Base-by-base conservation (phyloP, 345 rosid genomes). In the Orychophragmus violaceus region DNA sequence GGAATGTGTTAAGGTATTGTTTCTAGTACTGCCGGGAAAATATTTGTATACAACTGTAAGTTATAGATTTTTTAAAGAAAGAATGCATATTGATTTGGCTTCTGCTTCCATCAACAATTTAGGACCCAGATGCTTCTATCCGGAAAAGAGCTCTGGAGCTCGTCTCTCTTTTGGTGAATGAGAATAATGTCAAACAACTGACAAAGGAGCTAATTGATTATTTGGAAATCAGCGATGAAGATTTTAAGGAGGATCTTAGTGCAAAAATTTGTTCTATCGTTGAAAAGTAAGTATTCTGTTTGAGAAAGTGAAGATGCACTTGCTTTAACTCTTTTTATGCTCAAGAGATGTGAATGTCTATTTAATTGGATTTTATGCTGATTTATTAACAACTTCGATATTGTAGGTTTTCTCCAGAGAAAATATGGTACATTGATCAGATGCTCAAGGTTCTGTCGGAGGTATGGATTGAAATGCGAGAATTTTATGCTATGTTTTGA, bases 101-200 rank as follows among this genome's bases (percentile, higher is more conserved):
- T 79, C 66, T 78, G 55, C 55, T 69, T 56, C 51, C 80, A 59
- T 66, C 62, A 52, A 59, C 23, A 23, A 72, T 79, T 44, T 88
- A 95, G 99, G 99, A 95, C 73, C 82, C 86, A 66, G 99, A 95
- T 87, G 99, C 95, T 68, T 95, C 99, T 42, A 89, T 95, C 74
- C 87, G 91, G 66, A 95, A 95, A 87, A 81, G 97, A 76, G 96
- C 99, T 33, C 96, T 95, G 67, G 95, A 91, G 73, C 93, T 95
- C 59, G 85, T 91, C 73, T 84, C 82, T 74, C 78, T 88, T 75
- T 78, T 95, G 61, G 93, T 95, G 49, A 95, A 91, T 78, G 99
- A 87, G 70, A 91, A 66, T 74, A 95, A 95, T 80, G 97, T 89
- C 79, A 91, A 86, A 76, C 84, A 91, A 59, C 71, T 95, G 68